Base-by-base conservation (phyloP, 192 early-diverging fungal genomes). In the Radiomyces spectabilis region DNA sequence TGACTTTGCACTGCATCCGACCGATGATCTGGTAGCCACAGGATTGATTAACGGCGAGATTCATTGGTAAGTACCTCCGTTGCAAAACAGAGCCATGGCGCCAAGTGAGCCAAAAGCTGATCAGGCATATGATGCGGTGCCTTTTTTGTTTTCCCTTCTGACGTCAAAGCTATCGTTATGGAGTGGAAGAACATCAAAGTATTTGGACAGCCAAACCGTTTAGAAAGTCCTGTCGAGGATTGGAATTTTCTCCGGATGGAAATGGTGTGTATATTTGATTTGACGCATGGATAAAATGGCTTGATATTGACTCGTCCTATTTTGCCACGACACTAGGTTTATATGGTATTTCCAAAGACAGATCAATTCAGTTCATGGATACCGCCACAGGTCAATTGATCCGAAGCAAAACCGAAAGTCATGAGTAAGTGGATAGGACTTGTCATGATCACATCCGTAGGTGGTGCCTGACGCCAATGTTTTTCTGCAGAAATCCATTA, bases 221-320 rank as follows among this genome's bases (percentile, higher is more conserved):
- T 63, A 91, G 81, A 68, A 88, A 94, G 61, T 92, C 93, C 3
- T 91, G 88, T 54, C 76, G 95, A 27, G 85, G 87, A 5, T 60
- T 98, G 1, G 82, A 73, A 25, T 98, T 95, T 60, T 84, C 75
- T 60, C 67, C 61, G 5, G 88, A 91, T 66, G 95, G 95, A 12
- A 51, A 62, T 13, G 67, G 85, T 78, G 69, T 37, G 15, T 37
- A 37, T 26, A 25, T 6, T 43, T 62, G 16, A 19, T 31, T n/a
- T n/a, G n/a, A n/a, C n/a, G 10, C 4, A 3, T 40, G 15, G 18
- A 16, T 15, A 63, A 49, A 10, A 22, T 35, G 15, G 5, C 25
- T 31, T 1, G 12, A 6, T 44, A 55, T 12, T 24, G 18, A 6
- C 13, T 21, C 7, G 51, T 24, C 26, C 3, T 35, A 21, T 22